Conservation (phyloP, 2,329 filamentous ascomycete species). For the Arthrobotrys iridis region DNA sequence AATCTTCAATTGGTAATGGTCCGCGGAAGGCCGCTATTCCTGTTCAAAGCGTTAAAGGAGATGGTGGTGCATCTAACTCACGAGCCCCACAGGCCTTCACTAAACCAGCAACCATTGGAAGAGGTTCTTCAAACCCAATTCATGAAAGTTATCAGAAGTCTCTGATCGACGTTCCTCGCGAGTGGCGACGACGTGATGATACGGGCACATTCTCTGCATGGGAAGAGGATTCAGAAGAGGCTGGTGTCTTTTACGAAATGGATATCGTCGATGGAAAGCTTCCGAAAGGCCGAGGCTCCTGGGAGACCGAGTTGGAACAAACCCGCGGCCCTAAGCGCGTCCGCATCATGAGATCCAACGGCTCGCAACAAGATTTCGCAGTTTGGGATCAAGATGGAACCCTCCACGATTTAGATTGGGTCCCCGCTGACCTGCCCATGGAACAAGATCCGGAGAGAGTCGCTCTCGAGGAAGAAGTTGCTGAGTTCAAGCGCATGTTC, state of each 20-base stretch:
- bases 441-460: not conserved
- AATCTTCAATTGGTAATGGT: not conserved
- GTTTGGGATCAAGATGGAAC: conserved; percentile 42
- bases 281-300: conserved; percentile 44
- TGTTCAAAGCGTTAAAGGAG: not conserved
- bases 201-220: conserved; percentile 40
- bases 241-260: conserved; percentile 41
- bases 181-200: conserved; percentile 34
- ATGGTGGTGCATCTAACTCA: not conserved
- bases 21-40: not conserved
- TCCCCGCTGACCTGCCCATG: not conserved
- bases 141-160: conserved; percentile 42
- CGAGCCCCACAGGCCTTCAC: conserved; percentile 16
- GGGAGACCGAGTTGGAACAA: conserved; percentile 45
- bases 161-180: conserved; percentile 30
- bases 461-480: not conserved
- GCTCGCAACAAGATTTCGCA: conserved; percentile 32
- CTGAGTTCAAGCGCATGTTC: not conserved
- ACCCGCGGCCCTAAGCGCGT: conserved; percentile 43
- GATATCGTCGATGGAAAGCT: conserved; percentile 48
- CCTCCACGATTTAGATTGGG: conserved; percentile 38
- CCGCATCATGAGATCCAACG: conserved; percentile 26
- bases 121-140: conserved; percentile 26
- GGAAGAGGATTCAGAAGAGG: conserved; percentile 46
- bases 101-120: conserved; percentile 18